Percentiles rank a stretch among this genome's conserved stretches.
Evolutionary conservation across 495 filamentous ascomycete species (phyloP).

Genomic region (Trichoderma erinaceum): DNA sequence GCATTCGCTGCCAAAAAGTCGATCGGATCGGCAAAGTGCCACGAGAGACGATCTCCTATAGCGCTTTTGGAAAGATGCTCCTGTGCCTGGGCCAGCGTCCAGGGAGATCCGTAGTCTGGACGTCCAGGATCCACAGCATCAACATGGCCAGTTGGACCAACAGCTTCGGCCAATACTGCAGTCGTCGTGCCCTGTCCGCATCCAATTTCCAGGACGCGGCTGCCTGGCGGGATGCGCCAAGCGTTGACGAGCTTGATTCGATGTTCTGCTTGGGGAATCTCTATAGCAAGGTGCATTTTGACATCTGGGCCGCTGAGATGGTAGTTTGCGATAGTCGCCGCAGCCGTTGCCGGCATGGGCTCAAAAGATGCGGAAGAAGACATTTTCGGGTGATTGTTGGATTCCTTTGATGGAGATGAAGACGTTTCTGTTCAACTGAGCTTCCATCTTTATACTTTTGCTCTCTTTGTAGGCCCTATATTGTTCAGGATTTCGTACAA

Average conservation of each 20-base stretch:
- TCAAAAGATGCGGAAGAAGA: constrained; percentile 1
- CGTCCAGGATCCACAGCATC: constrained; percentile 45
- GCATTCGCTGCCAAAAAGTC: constrained; percentile 24
- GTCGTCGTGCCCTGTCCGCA: constrained; percentile 52
- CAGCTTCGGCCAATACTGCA: constrained; percentile 38
- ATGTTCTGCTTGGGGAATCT: constrained; percentile 23
- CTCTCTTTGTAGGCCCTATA: neutral
- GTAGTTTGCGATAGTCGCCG: neutral
- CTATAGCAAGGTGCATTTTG: neutral
- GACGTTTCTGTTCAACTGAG: neutral
- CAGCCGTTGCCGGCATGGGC: constrained; percentile 5
- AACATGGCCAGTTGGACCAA: constrained; percentile 37
- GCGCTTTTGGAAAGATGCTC: constrained; percentile 29
- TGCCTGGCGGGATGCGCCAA: constrained; percentile 33
- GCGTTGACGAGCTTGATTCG: constrained; percentile 35
- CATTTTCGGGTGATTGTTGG: neutral
- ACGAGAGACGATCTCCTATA: constrained; percentile 33
- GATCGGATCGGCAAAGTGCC: constrained; percentile 26
- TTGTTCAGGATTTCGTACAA: too few relatives aligned
- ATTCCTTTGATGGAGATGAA: neutral
- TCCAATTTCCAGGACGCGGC: constrained; percentile 46
- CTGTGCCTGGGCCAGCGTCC: constrained; percentile 28
- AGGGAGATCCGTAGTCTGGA: constrained; percentile 41
- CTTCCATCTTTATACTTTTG: neutral
- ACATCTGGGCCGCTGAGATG: neutral